phyloP scores from a whole-genome alignment of 169 alveolate genomes.

The Plasmodium vivax region DNA sequence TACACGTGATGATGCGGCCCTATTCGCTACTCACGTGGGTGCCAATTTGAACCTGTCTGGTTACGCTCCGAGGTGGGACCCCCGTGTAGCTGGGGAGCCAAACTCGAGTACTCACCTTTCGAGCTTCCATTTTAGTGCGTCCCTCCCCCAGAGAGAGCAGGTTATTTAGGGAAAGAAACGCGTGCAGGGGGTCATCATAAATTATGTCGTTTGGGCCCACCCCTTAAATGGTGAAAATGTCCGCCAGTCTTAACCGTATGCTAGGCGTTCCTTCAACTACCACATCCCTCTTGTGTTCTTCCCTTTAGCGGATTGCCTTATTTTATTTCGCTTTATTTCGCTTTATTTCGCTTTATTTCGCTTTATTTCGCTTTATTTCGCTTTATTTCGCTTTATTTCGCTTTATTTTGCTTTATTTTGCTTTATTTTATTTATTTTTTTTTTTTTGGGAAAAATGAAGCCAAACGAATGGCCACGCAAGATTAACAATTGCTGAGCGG shows the following conservation, averaged over 20 bases:
- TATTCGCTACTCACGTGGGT: background rate
- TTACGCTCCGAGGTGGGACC: background rate
- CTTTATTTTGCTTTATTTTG: background rate
- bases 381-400: background rate
- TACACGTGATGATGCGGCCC: background rate
- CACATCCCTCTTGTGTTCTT: background rate
- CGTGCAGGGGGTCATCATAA: background rate
- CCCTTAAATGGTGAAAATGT: background rate
- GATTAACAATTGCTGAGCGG: background rate
- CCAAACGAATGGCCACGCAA: background rate
- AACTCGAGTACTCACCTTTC: background rate
- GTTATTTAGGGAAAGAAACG: background rate
- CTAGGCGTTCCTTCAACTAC: background rate
- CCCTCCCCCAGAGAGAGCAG: background rate
- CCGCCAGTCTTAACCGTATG: background rate
- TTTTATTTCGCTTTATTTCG: background rate
- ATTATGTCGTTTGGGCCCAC: background rate
- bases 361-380: background rate
- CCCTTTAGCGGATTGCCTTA: background rate
- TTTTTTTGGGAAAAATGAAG: background rate
- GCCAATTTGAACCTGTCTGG: background rate
- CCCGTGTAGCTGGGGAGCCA: background rate
- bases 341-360: background rate
- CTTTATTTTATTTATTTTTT: background rate
- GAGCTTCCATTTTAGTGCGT: background rate